Evolutionary conservation across 805 yeast genomes (phyloP), one percentile per base, ranked within the genome.

Genomic region (Zygoascus flipseniorum): DNA sequence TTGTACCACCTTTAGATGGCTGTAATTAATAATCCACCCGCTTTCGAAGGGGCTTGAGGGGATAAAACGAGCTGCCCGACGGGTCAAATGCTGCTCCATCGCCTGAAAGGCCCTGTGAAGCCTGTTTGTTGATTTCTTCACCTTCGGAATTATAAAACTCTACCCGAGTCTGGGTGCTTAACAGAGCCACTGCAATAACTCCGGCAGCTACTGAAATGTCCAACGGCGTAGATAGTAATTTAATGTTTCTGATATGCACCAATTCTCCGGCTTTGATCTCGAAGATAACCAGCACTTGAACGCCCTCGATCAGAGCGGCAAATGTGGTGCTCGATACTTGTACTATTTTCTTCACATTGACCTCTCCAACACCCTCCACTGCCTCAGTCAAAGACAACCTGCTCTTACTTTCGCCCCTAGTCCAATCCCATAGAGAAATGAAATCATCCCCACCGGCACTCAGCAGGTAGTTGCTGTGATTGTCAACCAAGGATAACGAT

Each of bases 381-480:
- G 26, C 42, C 10, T 31, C 37, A 13, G 31, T 5, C 23, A 47
- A 31, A 31, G 26, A 43, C 19, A 47, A 6, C 26, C 31, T 28
- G 10, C 44, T 19, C 26, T 42, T 42, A 5, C 13, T 8, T 52
- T 70, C 66, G 37, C 79, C 80, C 16, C 73, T 64, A 26, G 73
- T 71, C 96, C 97, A 89, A 56, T 86, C 76, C 97, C 98, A 92
- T 18, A 81, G 65, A 55, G 78, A 74, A 11, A 93, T 63, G 59
- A 68, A 81, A 51, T 79, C 80, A 65, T 93, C 99, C 59, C 99
- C 99, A 37, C 99, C 99, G 3, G 85, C 98, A 64, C 93, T 84
- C 23, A 90, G 68, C 51, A 93, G 72, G 18, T 79, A 62, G 20
- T 72, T 64, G 3, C 71, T 64, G 39, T 79, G 68, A 74, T 82